Conservation (phyloP, 495 filamentous ascomycete genomes). For the Hyaloscypha bicolor region DNA sequence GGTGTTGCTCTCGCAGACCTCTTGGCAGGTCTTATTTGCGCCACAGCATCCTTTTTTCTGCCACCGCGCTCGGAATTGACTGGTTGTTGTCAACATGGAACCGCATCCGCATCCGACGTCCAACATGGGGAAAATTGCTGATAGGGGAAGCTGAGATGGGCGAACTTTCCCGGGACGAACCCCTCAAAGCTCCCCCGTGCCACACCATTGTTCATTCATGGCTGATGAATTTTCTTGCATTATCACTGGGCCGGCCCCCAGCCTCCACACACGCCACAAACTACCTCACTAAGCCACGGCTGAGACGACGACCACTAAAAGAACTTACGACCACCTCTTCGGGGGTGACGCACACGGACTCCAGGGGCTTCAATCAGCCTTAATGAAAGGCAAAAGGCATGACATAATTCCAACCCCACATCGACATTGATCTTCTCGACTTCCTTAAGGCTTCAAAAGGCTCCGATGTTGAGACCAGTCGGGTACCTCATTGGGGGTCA, state of each 20-base stretch:
- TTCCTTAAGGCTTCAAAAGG: not conserved
- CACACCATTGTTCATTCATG: constrained; percentile 5
- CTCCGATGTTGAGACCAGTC: not conserved
- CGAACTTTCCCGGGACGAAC: not conserved
- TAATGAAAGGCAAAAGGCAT: constrained; percentile 1
- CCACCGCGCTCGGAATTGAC: too few species aligned
- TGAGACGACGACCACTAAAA: constrained; percentile 3
- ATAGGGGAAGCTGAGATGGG: not conserved
- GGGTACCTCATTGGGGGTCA: not conserved
- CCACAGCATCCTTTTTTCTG: not conserved
- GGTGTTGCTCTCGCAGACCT: not conserved
- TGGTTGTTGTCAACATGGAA: not conserved
- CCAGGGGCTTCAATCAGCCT: not conserved
- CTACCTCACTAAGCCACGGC: constrained; percentile 3
- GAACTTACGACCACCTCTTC: not conserved
- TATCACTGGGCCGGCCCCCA: not conserved
- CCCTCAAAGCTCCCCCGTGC: not conserved
- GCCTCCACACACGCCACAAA: constrained; percentile 7
- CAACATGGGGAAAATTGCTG: not conserved
- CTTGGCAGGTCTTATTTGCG: not conserved
- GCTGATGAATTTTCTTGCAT: constrained; percentile 3
- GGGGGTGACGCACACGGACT: not conserved
- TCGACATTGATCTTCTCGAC: not conserved
- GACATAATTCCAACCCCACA: not conserved
- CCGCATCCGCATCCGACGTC: not conserved